Evolutionary conservation across 129 eudicot species (phyloP).

Genomic region (Calendula officinalis): DNA sequence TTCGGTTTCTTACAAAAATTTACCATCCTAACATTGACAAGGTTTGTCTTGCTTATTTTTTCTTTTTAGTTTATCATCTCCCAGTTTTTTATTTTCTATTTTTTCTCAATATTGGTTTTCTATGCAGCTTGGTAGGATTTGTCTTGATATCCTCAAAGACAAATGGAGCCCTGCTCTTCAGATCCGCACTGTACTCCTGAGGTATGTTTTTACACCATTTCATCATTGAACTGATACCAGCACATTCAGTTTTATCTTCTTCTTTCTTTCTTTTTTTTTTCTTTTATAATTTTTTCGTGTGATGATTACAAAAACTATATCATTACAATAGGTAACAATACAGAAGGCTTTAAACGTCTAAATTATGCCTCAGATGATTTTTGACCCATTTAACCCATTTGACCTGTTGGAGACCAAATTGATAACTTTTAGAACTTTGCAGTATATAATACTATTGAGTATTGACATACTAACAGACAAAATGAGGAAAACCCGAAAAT

Average conservation of each 20-base stretch:
- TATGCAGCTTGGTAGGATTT: slow-evolving; percentile 53
- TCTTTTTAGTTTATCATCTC: slow-evolving; percentile 15
- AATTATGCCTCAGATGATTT: no score
- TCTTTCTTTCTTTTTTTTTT: no score
- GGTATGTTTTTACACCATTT: slow-evolving; percentile 27
- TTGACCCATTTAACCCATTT: no score
- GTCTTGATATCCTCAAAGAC: slow-evolving; percentile 59
- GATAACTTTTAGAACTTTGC: no score
- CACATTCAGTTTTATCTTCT: not conserved
- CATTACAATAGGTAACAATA: no score
- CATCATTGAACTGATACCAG: not conserved
- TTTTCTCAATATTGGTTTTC: not conserved
- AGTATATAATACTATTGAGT: no score
- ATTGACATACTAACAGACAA: no score
- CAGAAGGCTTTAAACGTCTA: no score
- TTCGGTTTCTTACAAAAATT: slow-evolving; percentile 53
- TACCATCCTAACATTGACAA: slow-evolving; percentile 59
- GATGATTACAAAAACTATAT: not conserved
- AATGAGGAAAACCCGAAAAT: no score
- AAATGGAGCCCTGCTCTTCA: slow-evolving; percentile 66
- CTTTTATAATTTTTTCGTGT: no score
- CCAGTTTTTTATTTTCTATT: not conserved
- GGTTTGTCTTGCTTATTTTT: slow-evolving; percentile 19
- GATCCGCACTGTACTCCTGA: slow-evolving; percentile 48
- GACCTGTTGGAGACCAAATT: no score